A percentile compares a stretch with the other conserved stretches of the same genome.
These are phyloP conservation scores for Priceomyces fermenticarens DNA, from an alignment of 805 yeast genomes.

Conservation along the genomic window DNA sequence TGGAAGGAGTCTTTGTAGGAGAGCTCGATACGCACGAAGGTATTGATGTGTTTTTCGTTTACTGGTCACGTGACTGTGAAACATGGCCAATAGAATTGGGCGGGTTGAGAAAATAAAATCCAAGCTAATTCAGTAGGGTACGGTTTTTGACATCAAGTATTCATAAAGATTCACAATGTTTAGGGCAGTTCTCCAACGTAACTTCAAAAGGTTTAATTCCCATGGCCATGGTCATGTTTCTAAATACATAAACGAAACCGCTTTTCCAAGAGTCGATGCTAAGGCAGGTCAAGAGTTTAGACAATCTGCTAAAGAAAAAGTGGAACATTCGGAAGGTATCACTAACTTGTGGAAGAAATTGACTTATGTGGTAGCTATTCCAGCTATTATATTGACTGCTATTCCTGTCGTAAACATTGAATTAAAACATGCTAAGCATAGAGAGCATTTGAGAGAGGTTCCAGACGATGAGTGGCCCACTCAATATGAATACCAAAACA, in stretches of 20 bases:
- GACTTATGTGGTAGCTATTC: slow-evolving; percentile 75
- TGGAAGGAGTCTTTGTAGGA: no score
- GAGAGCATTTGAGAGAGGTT: slow-evolving; percentile 68
- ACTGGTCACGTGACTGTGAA: no score
- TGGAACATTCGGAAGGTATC: slow-evolving; percentile 77
- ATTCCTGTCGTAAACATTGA: slow-evolving; percentile 81
- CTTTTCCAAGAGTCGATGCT: slow-evolving; percentile 41
- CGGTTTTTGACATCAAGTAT: no score
- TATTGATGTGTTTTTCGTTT: no score
- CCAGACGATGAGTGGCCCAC: slow-evolving; percentile 91
- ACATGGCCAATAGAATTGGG: no score
- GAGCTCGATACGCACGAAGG: no score
- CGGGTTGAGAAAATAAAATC: no score
- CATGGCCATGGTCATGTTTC: slow-evolving; percentile 43
- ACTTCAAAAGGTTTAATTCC: slow-evolving; percentile 38
- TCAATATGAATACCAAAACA: slow-evolving; percentile 87
- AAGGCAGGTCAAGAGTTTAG: slow-evolving; percentile 72
- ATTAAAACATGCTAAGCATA: slow-evolving; percentile 86
- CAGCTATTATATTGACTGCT: slow-evolving; percentile 74
- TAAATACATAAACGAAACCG: slow-evolving; percentile 37
- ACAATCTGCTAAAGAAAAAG: slow-evolving; percentile 58
- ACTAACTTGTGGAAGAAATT: slow-evolving; percentile 83
- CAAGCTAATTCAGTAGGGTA: no score
- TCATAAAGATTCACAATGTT: slow-evolving; percentile 23
- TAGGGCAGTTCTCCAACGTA: slow-evolving; percentile 33